Base-by-base conservation (phyloP, 176 grass and related monocot genomes). In the Cenchrus americanus region DNA sequence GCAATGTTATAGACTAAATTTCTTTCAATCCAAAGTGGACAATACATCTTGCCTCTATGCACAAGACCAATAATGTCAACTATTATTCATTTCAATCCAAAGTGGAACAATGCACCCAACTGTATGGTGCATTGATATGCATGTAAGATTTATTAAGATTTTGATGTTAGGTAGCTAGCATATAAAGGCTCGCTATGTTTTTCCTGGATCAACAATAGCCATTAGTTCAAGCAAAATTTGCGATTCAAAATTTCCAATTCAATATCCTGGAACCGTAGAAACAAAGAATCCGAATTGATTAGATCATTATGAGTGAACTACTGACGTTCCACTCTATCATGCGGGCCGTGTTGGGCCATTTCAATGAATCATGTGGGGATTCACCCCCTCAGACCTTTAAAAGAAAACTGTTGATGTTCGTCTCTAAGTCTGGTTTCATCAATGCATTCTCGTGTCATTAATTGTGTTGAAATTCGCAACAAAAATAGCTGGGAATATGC, bases 81-180 rank as follows among this genome's bases (percentile, higher is more conserved):
- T 64, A 74, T 40, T 83, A 73, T 83, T 83, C 43, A 83, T 73
- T 83, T 63, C 18, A 40, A 14, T 37, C 17, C 30, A 44, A 61
- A 47, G 8, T 12, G 43, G 26, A 73, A 62, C 34, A 63, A 63
- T 41, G 51, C 6, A 57, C 34, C 34, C 15, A 82, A 43, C 6
- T 73, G 55, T 73, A 37, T 61, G 24, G 47, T 79, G 15, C 21
- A 64, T 21, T 21, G 15, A 32, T 32, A 54, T 61, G 10, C 70
- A 60, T n/a, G 41, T 72, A 62, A 10, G 54, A 46, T 81, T 59
- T 34, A 50, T 26, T 83, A 19, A 5, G 12, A 30, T 78, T 34
- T 46, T 60, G 18, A 22, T 59, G 2, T 34, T 60, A 48, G 7
- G 11, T 49, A 73, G 43, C 80, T 61, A 26, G 67, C 53, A 19